Conservation (phyloP, 768 basidiomycete genomes). For the Suillus clintonianus region DNA sequence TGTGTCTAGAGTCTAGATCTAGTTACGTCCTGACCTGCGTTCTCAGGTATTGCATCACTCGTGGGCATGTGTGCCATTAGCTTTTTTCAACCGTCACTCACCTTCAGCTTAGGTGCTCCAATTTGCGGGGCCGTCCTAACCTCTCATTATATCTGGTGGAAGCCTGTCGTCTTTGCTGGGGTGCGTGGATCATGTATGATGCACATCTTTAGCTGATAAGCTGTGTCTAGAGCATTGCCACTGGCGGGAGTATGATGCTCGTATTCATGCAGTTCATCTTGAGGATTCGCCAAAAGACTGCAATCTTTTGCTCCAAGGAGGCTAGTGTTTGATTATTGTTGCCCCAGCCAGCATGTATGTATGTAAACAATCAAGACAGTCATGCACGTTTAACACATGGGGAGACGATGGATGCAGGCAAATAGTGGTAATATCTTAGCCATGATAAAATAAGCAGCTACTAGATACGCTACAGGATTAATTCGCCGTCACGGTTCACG, state of each 20-base stretch:
- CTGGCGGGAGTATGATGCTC: neutral
- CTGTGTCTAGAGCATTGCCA: neutral
- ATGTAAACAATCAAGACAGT: too few species aligned
- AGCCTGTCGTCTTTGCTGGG: slow-evolving; percentile 54
- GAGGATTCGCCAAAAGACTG: neutral
- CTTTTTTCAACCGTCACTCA: slow-evolving; percentile 13
- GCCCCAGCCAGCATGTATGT: too few species aligned
- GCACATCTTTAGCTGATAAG: neutral
- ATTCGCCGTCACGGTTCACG: too few species aligned
- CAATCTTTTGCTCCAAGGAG: neutral
- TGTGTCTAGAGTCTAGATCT: neutral
- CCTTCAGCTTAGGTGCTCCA: slow-evolving; percentile 45
- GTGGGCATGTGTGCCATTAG: slow-evolving; percentile 14
- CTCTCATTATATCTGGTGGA: slow-evolving; percentile 54
- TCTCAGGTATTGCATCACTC: slow-evolving; percentile 26
- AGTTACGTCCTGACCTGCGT: neutral
- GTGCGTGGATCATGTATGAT: slow-evolving; percentile 15
- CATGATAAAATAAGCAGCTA: too few species aligned
- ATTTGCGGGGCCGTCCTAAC: slow-evolving; percentile 59
- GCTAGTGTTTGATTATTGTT: neutral
- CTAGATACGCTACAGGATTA: too few species aligned
- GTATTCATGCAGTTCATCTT: neutral
- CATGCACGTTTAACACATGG: too few species aligned
- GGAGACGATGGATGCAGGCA: too few species aligned
- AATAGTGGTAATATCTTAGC: too few species aligned